Evolutionary conservation across 495 filamentous ascomycete species (phyloP), one percentile per base, ranked within the genome.

Genomic region (Daldinia caldariorum): DNA sequence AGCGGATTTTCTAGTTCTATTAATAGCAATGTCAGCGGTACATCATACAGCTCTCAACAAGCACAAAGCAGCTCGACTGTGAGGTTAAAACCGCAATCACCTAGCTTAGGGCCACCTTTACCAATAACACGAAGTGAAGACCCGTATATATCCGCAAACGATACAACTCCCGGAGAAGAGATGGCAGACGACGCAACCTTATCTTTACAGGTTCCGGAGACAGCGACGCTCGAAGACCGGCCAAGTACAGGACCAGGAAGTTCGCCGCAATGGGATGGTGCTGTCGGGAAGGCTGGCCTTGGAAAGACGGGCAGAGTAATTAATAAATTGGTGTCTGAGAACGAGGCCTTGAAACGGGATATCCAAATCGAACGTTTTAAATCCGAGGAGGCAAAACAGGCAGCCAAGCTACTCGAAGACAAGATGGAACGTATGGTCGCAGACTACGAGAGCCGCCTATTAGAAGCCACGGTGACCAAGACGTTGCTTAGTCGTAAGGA

Each of bases 251-350:
- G 41, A 8, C 64, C 29, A 10, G 71, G 74, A 58, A 74, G 71
- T 6, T 72, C 76, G 7, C 63, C 74, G 39, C 72, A 78, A 76
- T 94, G 91, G 92, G 91, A 90, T 67, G 84, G 88, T 9, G 90
- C 91, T 0, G 87, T 94, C 41, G 92, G 92, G 43, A 89, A 91
- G 58, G 92, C 92, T 32, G 89, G 88, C 9, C 87, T 91, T 0
- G 94, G 94, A 62, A 97, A 97, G 80, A 95, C 91, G 2, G 93
- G 94, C n/a, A 88, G 94, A 13, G 94, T 97, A 13, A 97, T 97
- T 73, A 93, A 97, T 76, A 88, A 88, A 60, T 78, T 97, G 37
- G 93, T 95, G 80, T 91, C 90, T 38, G 94, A 97, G 70, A 95
- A 94, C 72, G 94, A 97, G 56, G 87, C 89, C 31, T 81, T 96